These are phyloP conservation scores for Cyclaneusma minus DNA, from an alignment of 2,329 filamentous ascomycete species.

Conservation along the genomic window DNA sequence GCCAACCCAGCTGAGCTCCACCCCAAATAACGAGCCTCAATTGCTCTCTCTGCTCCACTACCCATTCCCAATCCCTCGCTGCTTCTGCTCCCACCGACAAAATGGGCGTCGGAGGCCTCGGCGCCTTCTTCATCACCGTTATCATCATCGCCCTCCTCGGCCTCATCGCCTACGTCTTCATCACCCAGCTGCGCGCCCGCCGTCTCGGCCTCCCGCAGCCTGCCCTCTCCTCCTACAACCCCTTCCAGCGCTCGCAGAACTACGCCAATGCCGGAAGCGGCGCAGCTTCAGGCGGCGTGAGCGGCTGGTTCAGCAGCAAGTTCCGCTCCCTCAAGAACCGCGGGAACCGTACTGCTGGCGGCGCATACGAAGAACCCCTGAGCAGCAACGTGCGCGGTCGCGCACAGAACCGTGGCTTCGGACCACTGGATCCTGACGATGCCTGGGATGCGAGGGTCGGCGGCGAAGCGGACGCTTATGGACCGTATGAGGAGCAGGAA, in stretches of 20 bases:
- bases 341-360: conserved; percentile 48
- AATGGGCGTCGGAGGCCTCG: conserved; percentile 47
- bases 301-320: conserved; percentile 59
- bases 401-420: conserved; percentile 40
- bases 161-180: conserved; percentile 51
- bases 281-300: conserved; percentile 43
- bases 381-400: conserved; percentile 20
- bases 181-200: conserved; percentile 56
- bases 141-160: conserved; percentile 42
- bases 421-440: conserved; percentile 64
- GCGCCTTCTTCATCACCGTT: conserved; percentile 60
- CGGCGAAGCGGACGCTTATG: conserved; percentile 51
- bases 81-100: conserved; percentile 12
- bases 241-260: conserved; percentile 33
- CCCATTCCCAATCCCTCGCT: no score
- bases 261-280: conserved; percentile 24
- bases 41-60: no score
- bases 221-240: conserved; percentile 50
- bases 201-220: conserved; percentile 63
- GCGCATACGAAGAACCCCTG: conserved; percentile 51
- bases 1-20: no score
- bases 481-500: conserved; percentile 60
- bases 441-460: conserved; percentile 75
- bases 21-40: no score
- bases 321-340: conserved; percentile 47